Percentiles rank a stretch among this genome's conserved stretches.
phyloP scores from a whole-genome alignment of 2,329 filamentous ascomycete genomes.

The Cladosporium sphaerospermum region DNA sequence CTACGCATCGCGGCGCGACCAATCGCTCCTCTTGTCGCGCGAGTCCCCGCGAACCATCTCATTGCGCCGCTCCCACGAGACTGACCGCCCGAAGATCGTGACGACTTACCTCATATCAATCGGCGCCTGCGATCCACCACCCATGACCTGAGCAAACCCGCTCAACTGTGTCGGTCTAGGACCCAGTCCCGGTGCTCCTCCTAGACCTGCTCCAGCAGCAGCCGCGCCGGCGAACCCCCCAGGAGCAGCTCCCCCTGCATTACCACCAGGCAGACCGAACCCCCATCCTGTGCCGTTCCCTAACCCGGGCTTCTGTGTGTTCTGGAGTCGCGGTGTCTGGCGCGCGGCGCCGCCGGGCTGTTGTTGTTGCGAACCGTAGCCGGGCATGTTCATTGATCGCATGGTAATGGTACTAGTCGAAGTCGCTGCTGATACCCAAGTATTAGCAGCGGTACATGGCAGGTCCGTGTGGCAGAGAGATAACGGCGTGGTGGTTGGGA shows the following conservation, averaged over 20 bases:
- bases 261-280: slow-evolving; percentile 42
- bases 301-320: slow-evolving; percentile 30
- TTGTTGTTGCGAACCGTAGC: slow-evolving; percentile 38
- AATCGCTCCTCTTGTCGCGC: no score
- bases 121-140: slow-evolving; percentile 26
- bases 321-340: slow-evolving; percentile 25
- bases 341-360: slow-evolving; percentile 14
- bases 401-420: slow-evolving; percentile 30
- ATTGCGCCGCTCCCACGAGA: no score
- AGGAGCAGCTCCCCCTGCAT: slow-evolving; percentile 36
- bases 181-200: slow-evolving; percentile 13
- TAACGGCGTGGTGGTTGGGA: background rate
- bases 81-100: no score
- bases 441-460: no score
- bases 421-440: background rate
- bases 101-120: slow-evolving; percentile 32
- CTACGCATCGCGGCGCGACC: no score
- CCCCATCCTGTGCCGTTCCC: slow-evolving; percentile 53
- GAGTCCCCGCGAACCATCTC: no score
- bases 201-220: slow-evolving; percentile 9
- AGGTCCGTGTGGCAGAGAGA: no score
- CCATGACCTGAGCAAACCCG: slow-evolving; percentile 32
- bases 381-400: slow-evolving; percentile 46
- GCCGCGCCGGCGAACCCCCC: slow-evolving; percentile 13
- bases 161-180: slow-evolving; percentile 24